Evolutionary conservation across 2,329 filamentous ascomycete species (phyloP), one percentile per base, ranked within the genome.

Genomic region (Cladorrhinum sp.): DNA sequence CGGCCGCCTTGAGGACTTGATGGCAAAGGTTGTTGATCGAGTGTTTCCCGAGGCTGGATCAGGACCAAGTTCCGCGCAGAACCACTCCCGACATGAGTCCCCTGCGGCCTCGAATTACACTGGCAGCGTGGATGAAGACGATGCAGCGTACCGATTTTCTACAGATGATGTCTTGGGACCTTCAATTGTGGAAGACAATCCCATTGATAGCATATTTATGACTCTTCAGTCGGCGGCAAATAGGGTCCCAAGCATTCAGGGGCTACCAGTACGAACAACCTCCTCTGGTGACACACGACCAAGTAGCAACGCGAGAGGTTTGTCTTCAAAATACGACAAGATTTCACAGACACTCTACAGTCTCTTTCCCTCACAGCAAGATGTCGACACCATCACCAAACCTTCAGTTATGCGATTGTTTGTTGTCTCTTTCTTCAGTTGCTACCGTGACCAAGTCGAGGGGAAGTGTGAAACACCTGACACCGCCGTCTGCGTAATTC

Each of bases 1-100:
- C 2, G 76, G 73, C 20, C 74, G 77, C 0, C 72, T 83, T 2
- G 80, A 82, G 64, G 71, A 73, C 24, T 72, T 82, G 64, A 77
- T 82, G 70, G 75, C 79, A 66, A 74, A 72, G 58, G 67, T 82
- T 0, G 74, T 79, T 54, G 73, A 77, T n/a, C 73, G 72, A 36
- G 71, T 75, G 45, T 63, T 73, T 52, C 69, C 69, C 1, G 64
- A 70, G 18, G 22, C 41, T 20, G 36, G 53, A 1, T 56, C 53
- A 8, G 53, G 53, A 2, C 16, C 22, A 23, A 55, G 52, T 13
- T 55, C 52, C 6, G 24, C 36, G 10, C 53, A 49, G 25, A 38
- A 49, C 38, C 27, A 41, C 2, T 55, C 52, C 2, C 52, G 32
- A n/a, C 5, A 27, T 24, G 38, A 10, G n/a, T 56, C 53, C 16